Base-by-base conservation (phyloP, 352 stramenopile genomes). In the Phytophthora kernoviae region DNA sequence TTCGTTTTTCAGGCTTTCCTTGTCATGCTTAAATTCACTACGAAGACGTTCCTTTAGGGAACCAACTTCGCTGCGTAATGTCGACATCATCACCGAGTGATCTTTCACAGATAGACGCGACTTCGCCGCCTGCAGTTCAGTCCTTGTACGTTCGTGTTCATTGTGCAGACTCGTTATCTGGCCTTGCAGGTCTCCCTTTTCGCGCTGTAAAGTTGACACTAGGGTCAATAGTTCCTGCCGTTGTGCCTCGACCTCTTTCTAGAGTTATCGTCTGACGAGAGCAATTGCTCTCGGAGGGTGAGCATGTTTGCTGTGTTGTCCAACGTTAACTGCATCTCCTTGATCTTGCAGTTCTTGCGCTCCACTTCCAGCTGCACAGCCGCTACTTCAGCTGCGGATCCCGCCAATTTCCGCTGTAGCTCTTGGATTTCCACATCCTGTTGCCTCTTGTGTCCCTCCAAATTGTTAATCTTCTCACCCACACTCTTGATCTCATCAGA, bases 21-120 rank as follows among this genome's bases (percentile, higher is more conserved):
- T 84, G 39, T 90, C 83, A n/a, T 79, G 65, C 64, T 81, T 79
- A 55, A 85, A 88, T 46, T 92, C 80, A 14, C 40, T 68, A 14
- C 77, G 80, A 30, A 92, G 59, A 1, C 75, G 65, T 20, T 90
- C 75, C 47, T 90, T 90, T 1, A 92, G 43, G 18, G 69, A 75
- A 8, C 60, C 32, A 10, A 92, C 80, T 62, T 92, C 83, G 46
- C 48, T 78, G 14, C 78, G 77, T 5, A 92, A 62, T 18, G 83
- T 92, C 6, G 80, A 71, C 11, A 90, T 71, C 26, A 92, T 52
- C 15, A 90, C 63, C 1, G 51, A 58, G 26, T 87, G 73, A 39
- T 89, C 79, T 62, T 84, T 87, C 0, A 62, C 52, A 10, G 65
- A 72, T 17, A 89, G 33, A 0, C 78, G 68, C 9, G 75, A 48